Percentiles rank a stretch among this genome's conserved stretches.
These are phyloP conservation scores for Lasiodiplodia sp. DNA, from an alignment of 2,329 filamentous ascomycete genomes.

Conservation along the genomic window DNA sequence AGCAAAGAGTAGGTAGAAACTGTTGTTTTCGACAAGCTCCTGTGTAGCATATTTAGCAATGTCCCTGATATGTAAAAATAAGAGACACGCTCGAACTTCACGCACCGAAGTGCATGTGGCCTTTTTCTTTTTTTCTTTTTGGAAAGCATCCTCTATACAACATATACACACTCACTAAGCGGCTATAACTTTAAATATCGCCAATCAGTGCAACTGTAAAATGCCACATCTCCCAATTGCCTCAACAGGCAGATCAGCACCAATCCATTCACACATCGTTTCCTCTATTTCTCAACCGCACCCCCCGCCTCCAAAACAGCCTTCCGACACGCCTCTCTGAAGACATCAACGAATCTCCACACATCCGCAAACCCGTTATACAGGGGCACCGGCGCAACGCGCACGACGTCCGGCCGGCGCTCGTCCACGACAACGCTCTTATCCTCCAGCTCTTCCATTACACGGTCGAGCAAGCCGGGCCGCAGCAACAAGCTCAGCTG, in stretches of 20 bases:
- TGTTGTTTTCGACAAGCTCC: too few species aligned
- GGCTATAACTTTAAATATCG: too few species aligned
- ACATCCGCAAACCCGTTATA: constrained; percentile 85
- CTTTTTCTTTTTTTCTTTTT: too few species aligned
- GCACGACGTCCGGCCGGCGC: constrained; percentile 82
- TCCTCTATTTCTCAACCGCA: not conserved
- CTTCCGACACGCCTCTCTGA: constrained; percentile 28
- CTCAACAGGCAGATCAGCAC: not conserved
- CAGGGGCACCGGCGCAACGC: constrained; percentile 82
- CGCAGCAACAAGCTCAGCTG: constrained; percentile 78
- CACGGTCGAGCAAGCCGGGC: constrained; percentile 72
- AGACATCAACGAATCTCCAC: constrained; percentile 57
- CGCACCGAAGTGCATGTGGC: too few species aligned
- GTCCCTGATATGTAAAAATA: not conserved
- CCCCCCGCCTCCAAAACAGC: not conserved
- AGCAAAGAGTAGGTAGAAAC: too few species aligned
- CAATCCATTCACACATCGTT: not conserved
- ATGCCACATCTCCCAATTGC: not conserved
- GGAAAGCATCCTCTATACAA: too few species aligned
- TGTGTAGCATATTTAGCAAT: too few species aligned
- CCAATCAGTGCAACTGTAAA: too few species aligned
- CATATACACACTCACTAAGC: too few species aligned
- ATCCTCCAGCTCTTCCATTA: constrained; percentile 69
- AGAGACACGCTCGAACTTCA: too few species aligned
- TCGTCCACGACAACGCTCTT: constrained; percentile 81